Base-by-base conservation (phyloP, 805 yeast genomes). In the Helenozyma baotianmanensis region DNA sequence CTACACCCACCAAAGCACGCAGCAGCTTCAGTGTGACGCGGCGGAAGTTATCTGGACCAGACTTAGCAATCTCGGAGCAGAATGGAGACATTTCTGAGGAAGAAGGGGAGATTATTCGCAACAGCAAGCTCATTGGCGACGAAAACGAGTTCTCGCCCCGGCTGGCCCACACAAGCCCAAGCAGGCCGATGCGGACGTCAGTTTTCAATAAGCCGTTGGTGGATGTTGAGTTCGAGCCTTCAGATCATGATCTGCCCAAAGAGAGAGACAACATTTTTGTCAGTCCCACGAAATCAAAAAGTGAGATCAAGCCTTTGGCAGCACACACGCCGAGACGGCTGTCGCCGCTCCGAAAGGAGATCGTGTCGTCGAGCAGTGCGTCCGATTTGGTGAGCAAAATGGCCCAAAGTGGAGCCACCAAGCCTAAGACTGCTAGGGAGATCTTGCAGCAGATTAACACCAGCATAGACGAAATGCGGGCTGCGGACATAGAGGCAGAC, bases 181-280 rank as follows among this genome's bases (percentile, higher is more conserved):
- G 5, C 21, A 12, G 31, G 29, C 22, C 29, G 27, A 12, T 25
- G 18, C 11, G 26, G 16, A 10, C 28, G 15, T 30, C 25, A 14
- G 21, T 15, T 10, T 9, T 25, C 4, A 9, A 24, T 17, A 15
- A 28, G 17, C 12, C 36, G 5, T 14, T 26, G n/a, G 14, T 11
- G 17, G 53, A 49, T 18, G 46, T 48, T 19, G 58, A 56, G 27
- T 56, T 56, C 35, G 61, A 52, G 35, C 45, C 54, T 4, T 51
- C 58, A 3, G 58, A 53, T 27, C 39, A 27, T 1, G 45, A 35
- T 2, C 42, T 41, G 46, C 40, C 43, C 1, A 40, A 32, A 9
- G 33, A 36, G 23, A 9, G 8, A 6, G 19, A 17, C 5, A 8
- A 17, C 8, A 17, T 17, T n/a, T n/a, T n/a, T n/a, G n/a, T n/a